A percentile compares a stretch with the other conserved stretches of the same genome.
These are phyloP conservation scores for Dalbergia cultrata DNA, from an alignment of 306 rosid species.

Conservation along the genomic window DNA sequence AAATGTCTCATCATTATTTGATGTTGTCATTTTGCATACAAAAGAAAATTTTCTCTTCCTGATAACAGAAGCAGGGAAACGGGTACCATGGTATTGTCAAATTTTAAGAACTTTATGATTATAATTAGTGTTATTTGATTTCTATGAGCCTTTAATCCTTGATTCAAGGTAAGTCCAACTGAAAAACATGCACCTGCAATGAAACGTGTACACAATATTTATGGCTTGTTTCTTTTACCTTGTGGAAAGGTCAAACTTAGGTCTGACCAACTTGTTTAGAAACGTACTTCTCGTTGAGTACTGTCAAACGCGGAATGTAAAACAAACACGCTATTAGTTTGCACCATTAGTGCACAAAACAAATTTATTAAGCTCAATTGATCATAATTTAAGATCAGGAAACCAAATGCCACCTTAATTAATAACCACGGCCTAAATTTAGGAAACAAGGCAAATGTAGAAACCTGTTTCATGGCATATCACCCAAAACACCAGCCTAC, in stretches of 20 bases:
- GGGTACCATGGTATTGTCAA: too few species aligned
- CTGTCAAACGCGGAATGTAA: too few species aligned
- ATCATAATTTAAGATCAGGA: conserved; percentile 31
- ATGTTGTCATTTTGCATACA: too few species aligned
- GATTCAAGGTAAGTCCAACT: not conserved
- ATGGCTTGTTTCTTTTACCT: too few species aligned
- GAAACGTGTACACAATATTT: too few species aligned
- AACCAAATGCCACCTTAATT: conserved; percentile 15
- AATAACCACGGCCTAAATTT: conserved; percentile 36
- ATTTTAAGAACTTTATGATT: not conserved
- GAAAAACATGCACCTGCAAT: too few species aligned
- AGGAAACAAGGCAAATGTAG: not conserved
- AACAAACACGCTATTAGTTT: not conserved
- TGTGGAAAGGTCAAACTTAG: too few species aligned
- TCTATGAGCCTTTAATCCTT: not conserved
- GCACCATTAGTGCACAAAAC: not conserved
- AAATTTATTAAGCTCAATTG: not conserved
- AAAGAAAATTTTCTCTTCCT: too few species aligned
- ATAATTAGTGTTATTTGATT: not conserved
- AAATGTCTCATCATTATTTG: too few species aligned
- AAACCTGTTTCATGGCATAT: conserved; percentile 4
- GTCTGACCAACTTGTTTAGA: too few species aligned
- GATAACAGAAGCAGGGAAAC: too few species aligned
- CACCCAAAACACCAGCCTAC: conserved; percentile 27
- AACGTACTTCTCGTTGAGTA: too few species aligned